A percentile compares a stretch with the other conserved stretches of the same genome.
Evolutionary conservation across 257 asterid genomes (phyloP).

Genomic region (Solanum lignicaule): DNA sequence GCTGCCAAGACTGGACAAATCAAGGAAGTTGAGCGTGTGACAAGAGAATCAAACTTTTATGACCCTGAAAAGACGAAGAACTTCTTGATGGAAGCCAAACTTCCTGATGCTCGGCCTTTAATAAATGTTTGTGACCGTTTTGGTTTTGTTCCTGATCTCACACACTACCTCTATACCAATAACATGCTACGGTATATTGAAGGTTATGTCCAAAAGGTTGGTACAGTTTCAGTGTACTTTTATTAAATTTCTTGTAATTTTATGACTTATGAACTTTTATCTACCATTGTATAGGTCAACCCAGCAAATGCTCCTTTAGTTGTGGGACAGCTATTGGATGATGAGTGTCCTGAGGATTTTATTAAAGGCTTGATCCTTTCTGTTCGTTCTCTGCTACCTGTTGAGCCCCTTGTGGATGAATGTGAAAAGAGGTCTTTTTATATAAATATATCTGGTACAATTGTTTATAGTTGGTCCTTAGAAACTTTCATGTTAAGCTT

Average conservation of each 20-base stretch:
- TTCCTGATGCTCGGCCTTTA: conserved; percentile 97
- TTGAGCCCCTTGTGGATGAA: conserved; percentile 97
- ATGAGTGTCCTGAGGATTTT: conserved; percentile 98
- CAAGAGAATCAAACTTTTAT: conserved; percentile 95
- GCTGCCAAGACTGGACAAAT: conserved; percentile 99
- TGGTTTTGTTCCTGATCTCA: conserved; percentile 97
- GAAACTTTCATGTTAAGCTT: background rate
- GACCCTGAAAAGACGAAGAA: conserved; percentile 95
- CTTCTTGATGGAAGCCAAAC: conserved; percentile 97
- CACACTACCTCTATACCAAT: conserved; percentile 86
- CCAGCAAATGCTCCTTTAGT: conserved; percentile 99
- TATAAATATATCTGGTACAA: background rate
- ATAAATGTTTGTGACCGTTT: conserved; percentile 98
- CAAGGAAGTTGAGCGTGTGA: conserved; percentile 98
- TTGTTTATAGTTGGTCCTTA: background rate
- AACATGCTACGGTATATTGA: conserved; percentile 99
- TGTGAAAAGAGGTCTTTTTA: conserved; percentile 85
- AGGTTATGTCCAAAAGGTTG: conserved; percentile 95
- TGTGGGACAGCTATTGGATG: conserved; percentile 97
- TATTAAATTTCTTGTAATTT: background rate
- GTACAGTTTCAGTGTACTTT: conserved; percentile 12
- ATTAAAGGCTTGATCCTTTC: conserved; percentile 94
- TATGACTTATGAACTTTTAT: conserved; percentile 7
- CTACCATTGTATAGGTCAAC: conserved; percentile 55
- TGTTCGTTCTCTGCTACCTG: conserved; percentile 98